Conservation (phyloP, 2,329 filamentous ascomycete species). For the Paramyrothecium sp. region DNA sequence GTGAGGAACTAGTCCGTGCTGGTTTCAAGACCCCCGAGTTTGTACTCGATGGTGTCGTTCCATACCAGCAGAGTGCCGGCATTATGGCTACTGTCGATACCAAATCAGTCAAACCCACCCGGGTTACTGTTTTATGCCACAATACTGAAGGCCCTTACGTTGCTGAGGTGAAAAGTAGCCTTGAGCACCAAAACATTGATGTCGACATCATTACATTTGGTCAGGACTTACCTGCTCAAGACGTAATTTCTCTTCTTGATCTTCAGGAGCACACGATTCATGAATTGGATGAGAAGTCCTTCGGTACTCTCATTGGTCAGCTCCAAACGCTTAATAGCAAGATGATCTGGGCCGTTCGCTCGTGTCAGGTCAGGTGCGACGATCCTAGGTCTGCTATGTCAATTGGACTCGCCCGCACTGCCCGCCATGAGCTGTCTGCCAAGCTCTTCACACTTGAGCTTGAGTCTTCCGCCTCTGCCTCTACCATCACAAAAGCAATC, state of each 20-base stretch:
- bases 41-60: conserved; percentile 13
- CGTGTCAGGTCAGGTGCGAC: not conserved
- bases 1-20: conserved; percentile 19
- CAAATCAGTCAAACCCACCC: too few relatives aligned
- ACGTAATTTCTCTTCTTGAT: too few relatives aligned
- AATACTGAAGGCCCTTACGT: too few relatives aligned
- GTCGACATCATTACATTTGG: not conserved
- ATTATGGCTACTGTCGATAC: conserved; percentile 5
- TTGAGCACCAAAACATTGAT: too few relatives aligned
- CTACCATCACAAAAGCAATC: not conserved
- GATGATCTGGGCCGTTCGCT: not conserved
- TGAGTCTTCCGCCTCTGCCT: not conserved
- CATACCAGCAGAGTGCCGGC: conserved; percentile 11
- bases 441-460: not conserved
- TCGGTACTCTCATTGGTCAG: too few relatives aligned
- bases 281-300: too few relatives aligned
- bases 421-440: not conserved
- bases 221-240: too few relatives aligned
- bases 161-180: not conserved
- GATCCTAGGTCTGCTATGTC: not conserved
- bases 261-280: too few relatives aligned
- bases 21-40: conserved; percentile 20
- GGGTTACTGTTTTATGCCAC: not conserved
- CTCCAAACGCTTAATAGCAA: not conserved
- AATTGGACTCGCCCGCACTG: not conserved